A percentile compares a stretch with the other conserved stretches of the same genome.
These are phyloP conservation scores for Filobasidium wieringae DNA, from an alignment of 768 basidiomycete species.

Conservation along the genomic window DNA sequence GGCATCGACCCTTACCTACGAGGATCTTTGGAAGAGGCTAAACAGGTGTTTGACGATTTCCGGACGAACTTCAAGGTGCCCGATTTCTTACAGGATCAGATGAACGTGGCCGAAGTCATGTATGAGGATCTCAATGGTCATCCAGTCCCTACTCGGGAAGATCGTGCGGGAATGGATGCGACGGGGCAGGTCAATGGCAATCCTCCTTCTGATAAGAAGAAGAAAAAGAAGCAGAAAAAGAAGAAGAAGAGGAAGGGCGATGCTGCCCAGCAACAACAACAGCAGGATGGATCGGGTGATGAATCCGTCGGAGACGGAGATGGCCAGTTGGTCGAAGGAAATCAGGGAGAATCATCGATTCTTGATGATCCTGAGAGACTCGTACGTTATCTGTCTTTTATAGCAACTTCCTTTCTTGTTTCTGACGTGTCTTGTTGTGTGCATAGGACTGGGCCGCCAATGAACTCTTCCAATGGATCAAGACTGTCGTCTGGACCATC, in stretches of 20 bases:
- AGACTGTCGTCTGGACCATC: constrained; percentile 36
- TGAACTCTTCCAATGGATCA: constrained; percentile 39
- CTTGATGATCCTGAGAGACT: constrained; percentile 31
- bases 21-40: background rate
- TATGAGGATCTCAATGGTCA: background rate
- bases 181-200: background rate
- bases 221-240: constrained; percentile 1
- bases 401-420: background rate
- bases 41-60: background rate
- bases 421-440: background rate
- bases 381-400: constrained; percentile 20
- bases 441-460: constrained; percentile 30
- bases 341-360: background rate
- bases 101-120: background rate
- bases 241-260: background rate
- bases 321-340: background rate
- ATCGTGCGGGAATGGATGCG: too few relatives aligned
- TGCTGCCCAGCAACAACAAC: background rate
- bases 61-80: background rate
- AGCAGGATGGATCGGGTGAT: background rate
- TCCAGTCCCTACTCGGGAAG: background rate
- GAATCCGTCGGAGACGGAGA: background rate
- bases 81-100: background rate
- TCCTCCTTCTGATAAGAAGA: background rate
- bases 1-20: background rate